Base-by-base conservation (phyloP, 345 rosid genomes). In the Eucalyptus marginata region DNA sequence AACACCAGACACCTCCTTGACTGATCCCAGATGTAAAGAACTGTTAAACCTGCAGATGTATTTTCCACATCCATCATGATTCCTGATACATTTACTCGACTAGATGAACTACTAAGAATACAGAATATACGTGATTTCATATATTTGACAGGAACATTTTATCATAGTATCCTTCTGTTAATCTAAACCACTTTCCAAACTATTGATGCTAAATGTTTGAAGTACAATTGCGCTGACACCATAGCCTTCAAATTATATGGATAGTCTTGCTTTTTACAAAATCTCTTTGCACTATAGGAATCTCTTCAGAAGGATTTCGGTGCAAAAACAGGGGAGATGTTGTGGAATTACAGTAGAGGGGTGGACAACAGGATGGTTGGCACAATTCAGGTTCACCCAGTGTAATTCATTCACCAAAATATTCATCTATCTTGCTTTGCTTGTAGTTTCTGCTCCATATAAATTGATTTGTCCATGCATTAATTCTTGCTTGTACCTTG, bases 331-430 rank as follows among this genome's bases (percentile, higher is more conserved):
- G 99, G 99, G 86, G 99, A 97, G 91, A 97, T 97, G 99, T 92
- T 97, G 76, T 97, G 99, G 99, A 96, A 94, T 89, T 95, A 95
- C 91, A 93, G 99, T 88, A 94, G 99, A 94, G 99, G 99, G 90
- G 85, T 96, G 59, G 99, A 96, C 92, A 94, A 92, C 91, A 96
- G 97, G 87, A 90, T 92, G 87, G 99, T 97, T 87, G 97, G 95
- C 76, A 86, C 92, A 66, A 94, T 95, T 91, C 96, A 95, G 98
- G 99, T 97, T 76, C 43, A 79, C 71, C 80, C 27, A 2, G 47
- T 36, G 47, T 7, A 76, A 86, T 18, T 86, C 31, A 50, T 49
- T 59, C 33, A 54, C 22, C 12, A 6, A 25, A 46, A 15, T 51
- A 46, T 27, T 47, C 40, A 4, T 47, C 0, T 27, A 18, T 43